Evolutionary conservation across 78 protist genomes (phyloP), one percentile per base, ranked within the genome.

Genomic region (Kipferlia bialata): DNA sequence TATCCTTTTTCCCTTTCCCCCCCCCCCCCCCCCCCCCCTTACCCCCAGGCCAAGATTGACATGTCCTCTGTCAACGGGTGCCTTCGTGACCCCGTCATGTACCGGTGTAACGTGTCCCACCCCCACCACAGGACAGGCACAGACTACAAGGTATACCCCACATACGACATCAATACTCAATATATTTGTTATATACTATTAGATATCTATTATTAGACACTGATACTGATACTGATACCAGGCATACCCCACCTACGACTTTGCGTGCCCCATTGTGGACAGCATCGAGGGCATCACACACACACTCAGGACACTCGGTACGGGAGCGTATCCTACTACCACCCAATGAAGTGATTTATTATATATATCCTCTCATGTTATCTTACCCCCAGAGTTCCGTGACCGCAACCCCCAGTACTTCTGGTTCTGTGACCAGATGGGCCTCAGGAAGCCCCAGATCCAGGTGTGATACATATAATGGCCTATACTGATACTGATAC

Each of bases 121-220:
- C 76, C 84, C 5, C 96, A 89, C 65, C 41, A 37, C n/a, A 69
- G 81, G 61, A 60, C 69, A 6, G 79, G 61, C 78, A 69, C 39
- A 59, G 84, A 89, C 80, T 89, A 78, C 78, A 82, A 81, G 73
- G 76, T 55, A 32, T 94, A 91, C 75, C 99, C 99, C 58, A 86
- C 93, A 20, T 96, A 96, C 83, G 99, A 96, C 73, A 82, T 94
- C n/a, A n/a, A n/a, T n/a, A n/a, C n/a, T n/a, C n/a, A n/a, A n/a
- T n/a, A n/a, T n/a, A n/a, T n/a, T n/a, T n/a, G n/a, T n/a, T n/a
- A n/a, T n/a, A n/a, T n/a, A n/a, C n/a, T n/a, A n/a, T n/a, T n/a
- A n/a, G n/a, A n/a, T n/a, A n/a, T n/a, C n/a, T n/a, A n/a, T n/a
- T n/a, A n/a, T n/a, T n/a, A n/a, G n/a, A n/a, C n/a, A n/a, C n/a